Evolutionary conservation across 2,329 filamentous ascomycete species (phyloP).

Genomic region (Verticillium klebahnii): DNA sequence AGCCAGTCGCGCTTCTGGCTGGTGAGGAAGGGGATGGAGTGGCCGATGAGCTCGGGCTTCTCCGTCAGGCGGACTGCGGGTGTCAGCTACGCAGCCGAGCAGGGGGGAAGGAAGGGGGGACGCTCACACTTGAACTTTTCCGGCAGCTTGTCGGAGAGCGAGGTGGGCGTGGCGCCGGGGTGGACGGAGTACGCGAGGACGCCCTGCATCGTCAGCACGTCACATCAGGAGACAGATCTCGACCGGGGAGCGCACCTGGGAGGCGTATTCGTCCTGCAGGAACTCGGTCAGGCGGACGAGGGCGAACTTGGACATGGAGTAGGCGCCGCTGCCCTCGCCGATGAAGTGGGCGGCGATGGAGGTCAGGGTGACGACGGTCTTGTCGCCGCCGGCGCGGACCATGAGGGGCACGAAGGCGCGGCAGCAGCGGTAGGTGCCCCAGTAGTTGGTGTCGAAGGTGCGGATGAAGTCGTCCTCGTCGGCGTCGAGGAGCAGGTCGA

Average conservation of each 20-base stretch:
- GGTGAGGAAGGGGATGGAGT: constrained; percentile 10
- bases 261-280: constrained; percentile 37
- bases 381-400: constrained; percentile 13
- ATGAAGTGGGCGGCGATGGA: constrained; percentile 36
- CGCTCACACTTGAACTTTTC: constrained; percentile 9
- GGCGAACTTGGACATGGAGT: constrained; percentile 45
- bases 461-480: constrained; percentile 39
- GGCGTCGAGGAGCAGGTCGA: constrained; percentile 20
- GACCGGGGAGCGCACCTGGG: not conserved
- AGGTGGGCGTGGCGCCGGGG: constrained; percentile 32
- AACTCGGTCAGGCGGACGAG: constrained; percentile 44
- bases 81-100: accelerated
- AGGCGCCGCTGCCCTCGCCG: constrained; percentile 30
- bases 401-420: constrained; percentile 45
- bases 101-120: accelerated
- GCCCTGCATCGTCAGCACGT: constrained; percentile 21
- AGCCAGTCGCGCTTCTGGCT: constrained; percentile 10
- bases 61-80: constrained; percentile 10
- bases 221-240: not conserved
- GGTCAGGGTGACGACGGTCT: constrained; percentile 42
- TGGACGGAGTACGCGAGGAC: constrained; percentile 34
- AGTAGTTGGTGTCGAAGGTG: constrained; percentile 46
- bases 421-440: constrained; percentile 39
- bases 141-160: constrained; percentile 15
- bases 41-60: constrained; percentile 10